A percentile compares a stretch with the other conserved stretches of the same genome.
phyloP scores from a whole-genome alignment of 1,139 yeast genomes.

The Taiozyma sp. region DNA sequence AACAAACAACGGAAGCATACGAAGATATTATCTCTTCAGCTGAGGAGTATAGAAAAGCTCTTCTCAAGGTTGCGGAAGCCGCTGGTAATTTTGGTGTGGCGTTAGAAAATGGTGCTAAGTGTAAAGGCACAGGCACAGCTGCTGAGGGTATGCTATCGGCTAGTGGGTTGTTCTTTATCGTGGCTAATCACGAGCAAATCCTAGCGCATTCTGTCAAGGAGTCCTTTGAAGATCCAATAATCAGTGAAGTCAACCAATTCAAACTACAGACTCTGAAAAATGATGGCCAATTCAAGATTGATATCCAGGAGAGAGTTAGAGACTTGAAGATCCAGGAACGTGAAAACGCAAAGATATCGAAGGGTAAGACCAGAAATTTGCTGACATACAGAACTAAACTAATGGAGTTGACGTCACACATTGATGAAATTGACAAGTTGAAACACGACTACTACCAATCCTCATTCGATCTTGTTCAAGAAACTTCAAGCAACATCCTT shows the following conservation, averaged over 20 bases:
- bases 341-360: conserved; percentile 51
- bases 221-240: conserved; percentile 55
- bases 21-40: conserved; percentile 48
- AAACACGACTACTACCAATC: conserved; percentile 70
- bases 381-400: conserved; percentile 61
- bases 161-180: conserved; percentile 72
- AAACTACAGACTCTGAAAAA: conserved; percentile 35
- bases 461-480: conserved; percentile 55
- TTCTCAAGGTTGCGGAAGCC: conserved; percentile 49
- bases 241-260: conserved; percentile 38
- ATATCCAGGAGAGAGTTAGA: conserved; percentile 46
- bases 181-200: conserved; percentile 75
- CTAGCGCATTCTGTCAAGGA: conserved; percentile 51
- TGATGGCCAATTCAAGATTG: conserved; percentile 49
- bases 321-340: conserved; percentile 51
- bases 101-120: conserved; percentile 63
- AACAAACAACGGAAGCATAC: conserved; percentile 43
- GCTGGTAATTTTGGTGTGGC: conserved; percentile 75
- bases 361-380: conserved; percentile 54
- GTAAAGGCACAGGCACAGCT: conserved; percentile 60
- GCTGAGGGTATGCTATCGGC: conserved; percentile 68
- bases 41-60: conserved; percentile 43
- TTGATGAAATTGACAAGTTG: conserved; percentile 73
- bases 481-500: conserved; percentile 50
- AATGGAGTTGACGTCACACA: conserved; percentile 60